Evolutionary conservation across 805 yeast species (phyloP), one percentile per base, ranked within the genome.

Genomic region (Blastobotrys americana): DNA sequence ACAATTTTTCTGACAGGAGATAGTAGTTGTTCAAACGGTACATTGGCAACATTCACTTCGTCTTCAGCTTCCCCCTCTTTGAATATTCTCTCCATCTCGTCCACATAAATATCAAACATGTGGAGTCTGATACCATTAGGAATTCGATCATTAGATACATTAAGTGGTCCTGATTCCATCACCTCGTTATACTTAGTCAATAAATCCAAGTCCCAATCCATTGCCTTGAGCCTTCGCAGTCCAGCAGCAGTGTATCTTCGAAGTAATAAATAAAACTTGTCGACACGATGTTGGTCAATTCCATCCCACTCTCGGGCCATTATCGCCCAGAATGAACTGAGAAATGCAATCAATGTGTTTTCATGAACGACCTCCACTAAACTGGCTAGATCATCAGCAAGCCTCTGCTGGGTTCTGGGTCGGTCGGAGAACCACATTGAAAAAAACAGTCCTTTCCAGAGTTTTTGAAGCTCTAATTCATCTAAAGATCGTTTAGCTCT

Each of bases 371-470:
- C 40, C n/a, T 50, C 49, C 23, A 68, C 50, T 27, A 79, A 57
- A 22, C 64, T 69, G 2, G 90, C 95, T 50, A 93, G 68, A 36
- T 76, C 78, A 39, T 72, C 74, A 2, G 96, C 95, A 33, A 93
- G 68, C 47, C 80, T 68, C 63, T 88, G 96, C 65, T 93, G 98
- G 19, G 95, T 93, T 55, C 83, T 73, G 21, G 96, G 95, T 59
- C 89, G 77, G 63, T 93, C 98, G 60, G 94, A 77, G 67, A 83
- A 87, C 97, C 98, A 93, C 95, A 93, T 86, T 8, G 95, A 77
- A 60, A 73, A 93, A 65, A 82, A 93, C 34, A 93, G 71, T n/a
- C 97, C 98, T 65, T 85, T 88, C 97, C 98, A 93, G 48, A 93
- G 68, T 61, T 90, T 89, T 53, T 84, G 84, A 51, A 78, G 70